phyloP scores from a whole-genome alignment of 306 rosid species.

The Lathyrus oleraceus region DNA sequence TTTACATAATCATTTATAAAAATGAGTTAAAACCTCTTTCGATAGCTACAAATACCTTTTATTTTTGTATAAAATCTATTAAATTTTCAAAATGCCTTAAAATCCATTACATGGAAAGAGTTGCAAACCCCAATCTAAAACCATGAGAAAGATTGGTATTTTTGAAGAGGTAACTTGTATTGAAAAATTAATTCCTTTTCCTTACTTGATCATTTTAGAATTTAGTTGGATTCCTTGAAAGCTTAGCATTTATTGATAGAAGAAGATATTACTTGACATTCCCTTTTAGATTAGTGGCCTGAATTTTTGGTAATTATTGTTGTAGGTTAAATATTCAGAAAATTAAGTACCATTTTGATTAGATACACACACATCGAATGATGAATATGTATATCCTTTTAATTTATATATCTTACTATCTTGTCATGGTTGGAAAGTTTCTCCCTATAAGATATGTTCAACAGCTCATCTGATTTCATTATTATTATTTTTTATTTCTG shows the following conservation, averaged over 20 bases:
- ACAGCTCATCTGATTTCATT: neutral
- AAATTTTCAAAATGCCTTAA: too few species aligned
- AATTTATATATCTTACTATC: neutral
- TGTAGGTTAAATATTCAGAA: neutral
- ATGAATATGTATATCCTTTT: neutral
- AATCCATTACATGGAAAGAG: too few species aligned
- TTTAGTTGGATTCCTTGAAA: slow-evolving; percentile 17
- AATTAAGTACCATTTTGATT: slow-evolving; percentile 15
- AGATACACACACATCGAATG: too few species aligned
- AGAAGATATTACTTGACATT: neutral
- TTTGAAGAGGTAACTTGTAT: too few species aligned
- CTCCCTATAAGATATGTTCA: slow-evolving; percentile 3
- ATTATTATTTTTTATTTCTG: too few species aligned
- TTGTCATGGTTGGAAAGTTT: neutral
- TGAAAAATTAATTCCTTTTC: slow-evolving; percentile 11
- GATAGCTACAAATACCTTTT: too few species aligned
- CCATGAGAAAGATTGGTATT: too few species aligned
- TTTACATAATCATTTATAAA: too few species aligned
- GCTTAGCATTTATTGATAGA: slow-evolving; percentile 12
- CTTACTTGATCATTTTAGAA: slow-evolving; percentile 8
- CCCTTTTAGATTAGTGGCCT: slow-evolving; percentile 3
- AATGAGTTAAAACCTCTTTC: too few species aligned
- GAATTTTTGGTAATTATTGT: slow-evolving; percentile 4
- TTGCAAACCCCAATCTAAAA: too few species aligned
- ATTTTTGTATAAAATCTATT: too few species aligned